A percentile compares a stretch with the other conserved stretches of the same genome.
Evolutionary conservation across 441 rosid genomes (phyloP).

Genomic region (Francoa sonchifolia): DNA sequence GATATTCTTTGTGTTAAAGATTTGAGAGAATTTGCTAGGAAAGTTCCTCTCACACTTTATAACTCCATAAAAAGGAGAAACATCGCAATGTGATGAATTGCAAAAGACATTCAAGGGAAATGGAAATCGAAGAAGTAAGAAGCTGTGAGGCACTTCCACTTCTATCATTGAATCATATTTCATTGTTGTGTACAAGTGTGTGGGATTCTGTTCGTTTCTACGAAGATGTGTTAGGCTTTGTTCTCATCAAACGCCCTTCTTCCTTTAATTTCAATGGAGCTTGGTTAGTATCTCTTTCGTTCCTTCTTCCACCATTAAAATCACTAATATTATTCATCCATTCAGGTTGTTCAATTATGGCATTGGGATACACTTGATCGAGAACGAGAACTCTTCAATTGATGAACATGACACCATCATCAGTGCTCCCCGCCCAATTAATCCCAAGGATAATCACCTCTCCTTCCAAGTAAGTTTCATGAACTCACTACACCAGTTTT

Average conservation of each 20-base stretch:
- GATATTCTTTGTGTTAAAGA: too few relatives aligned
- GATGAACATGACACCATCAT: slow-evolving; percentile 6
- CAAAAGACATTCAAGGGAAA: too few relatives aligned
- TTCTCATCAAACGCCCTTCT: slow-evolving; percentile 54
- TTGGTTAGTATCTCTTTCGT: too few relatives aligned
- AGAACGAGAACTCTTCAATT: not conserved
- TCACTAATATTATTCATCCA: not conserved
- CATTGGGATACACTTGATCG: slow-evolving; percentile 37
- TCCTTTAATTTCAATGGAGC: slow-evolving; percentile 73
- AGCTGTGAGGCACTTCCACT: slow-evolving; percentile 18
- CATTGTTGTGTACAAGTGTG: slow-evolving; percentile 43
- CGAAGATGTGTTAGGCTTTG: slow-evolving; percentile 50
- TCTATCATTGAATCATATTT: slow-evolving; percentile 51
- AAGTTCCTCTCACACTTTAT: too few relatives aligned
- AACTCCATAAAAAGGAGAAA: too few relatives aligned
- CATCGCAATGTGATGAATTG: too few relatives aligned
- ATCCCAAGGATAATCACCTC: slow-evolving; percentile 47
- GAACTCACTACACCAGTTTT: too few relatives aligned
- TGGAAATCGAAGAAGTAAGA: slow-evolving; percentile 9
- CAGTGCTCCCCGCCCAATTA: slow-evolving; percentile 18
- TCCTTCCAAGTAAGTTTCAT: slow-evolving; percentile 18
- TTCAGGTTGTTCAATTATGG: slow-evolving; percentile 47
- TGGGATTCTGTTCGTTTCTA: slow-evolving; percentile 40
- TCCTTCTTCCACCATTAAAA: not conserved
- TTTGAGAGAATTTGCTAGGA: too few relatives aligned